Evolutionary conservation across 2,329 filamentous ascomycete species (phyloP).

Genomic region (Cryphonectria nitschkei): DNA sequence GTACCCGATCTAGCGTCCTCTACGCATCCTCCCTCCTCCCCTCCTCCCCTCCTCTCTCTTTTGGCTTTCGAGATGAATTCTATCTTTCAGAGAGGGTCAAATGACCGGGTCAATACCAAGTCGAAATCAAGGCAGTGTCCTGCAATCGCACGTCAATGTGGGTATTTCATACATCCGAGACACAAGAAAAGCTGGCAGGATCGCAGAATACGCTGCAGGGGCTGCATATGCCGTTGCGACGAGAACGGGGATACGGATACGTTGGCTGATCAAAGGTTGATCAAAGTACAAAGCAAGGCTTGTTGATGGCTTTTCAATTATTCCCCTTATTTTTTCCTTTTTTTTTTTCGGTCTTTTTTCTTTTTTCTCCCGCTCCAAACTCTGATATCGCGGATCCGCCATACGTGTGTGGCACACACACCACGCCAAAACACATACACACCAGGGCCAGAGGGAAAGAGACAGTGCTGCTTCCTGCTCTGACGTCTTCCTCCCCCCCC

Average conservation of each 20-base stretch:
- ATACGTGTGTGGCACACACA: not conserved
- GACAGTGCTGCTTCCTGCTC: not conserved
- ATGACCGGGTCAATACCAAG: not conserved
- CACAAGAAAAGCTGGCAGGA: slow-evolving; percentile 26
- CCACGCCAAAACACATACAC: not conserved
- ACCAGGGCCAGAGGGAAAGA: slow-evolving; percentile 4
- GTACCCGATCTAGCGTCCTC: not conserved
- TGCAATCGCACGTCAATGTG: slow-evolving; percentile 26
- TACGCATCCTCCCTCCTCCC: not conserved
- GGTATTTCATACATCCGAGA: slow-evolving; percentile 16
- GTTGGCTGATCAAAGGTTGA: not conserved
- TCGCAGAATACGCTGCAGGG: slow-evolving; percentile 20
- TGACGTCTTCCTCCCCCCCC: slow-evolving; percentile 21
- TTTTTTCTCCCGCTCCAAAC: slow-evolving; percentile 2
- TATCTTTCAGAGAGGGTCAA: not conserved
- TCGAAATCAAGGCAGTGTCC: slow-evolving; percentile 25
- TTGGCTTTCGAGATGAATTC: not conserved
- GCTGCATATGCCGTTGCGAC: slow-evolving; percentile 20
- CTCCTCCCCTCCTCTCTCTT: not conserved
- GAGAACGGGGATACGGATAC: slow-evolving; percentile 10
- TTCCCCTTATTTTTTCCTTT: not conserved
- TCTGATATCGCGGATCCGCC: slow-evolving; percentile 27
- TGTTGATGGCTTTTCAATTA: not conserved
- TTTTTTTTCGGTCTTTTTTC: too few relatives aligned
- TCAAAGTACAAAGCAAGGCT: not conserved